These are phyloP conservation scores for Solanum ahanhuiri DNA, from an alignment of 257 asterid species.

Conservation along the genomic window DNA sequence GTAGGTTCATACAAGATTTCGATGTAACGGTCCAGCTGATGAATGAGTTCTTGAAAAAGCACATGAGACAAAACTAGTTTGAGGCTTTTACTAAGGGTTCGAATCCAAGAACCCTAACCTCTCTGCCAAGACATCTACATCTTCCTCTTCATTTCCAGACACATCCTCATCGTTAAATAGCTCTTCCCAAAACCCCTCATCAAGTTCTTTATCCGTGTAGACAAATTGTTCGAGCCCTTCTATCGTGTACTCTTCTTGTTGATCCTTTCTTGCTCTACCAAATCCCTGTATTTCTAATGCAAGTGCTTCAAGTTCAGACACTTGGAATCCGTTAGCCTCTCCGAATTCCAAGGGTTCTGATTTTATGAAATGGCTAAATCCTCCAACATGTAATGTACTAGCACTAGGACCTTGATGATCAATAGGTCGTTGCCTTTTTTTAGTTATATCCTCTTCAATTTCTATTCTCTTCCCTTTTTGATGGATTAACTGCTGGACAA, in stretches of 20 bases:
- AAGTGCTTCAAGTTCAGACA: slow-evolving; percentile 68
- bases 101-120: slow-evolving; percentile 55
- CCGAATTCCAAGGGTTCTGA: slow-evolving; percentile 35
- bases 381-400: slow-evolving; percentile 3
- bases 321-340: slow-evolving; percentile 20
- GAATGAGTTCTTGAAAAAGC: not conserved
- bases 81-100: slow-evolving; percentile 17
- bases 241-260: slow-evolving; percentile 11
- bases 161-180: slow-evolving; percentile 36
- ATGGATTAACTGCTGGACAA: too few relatives aligned
- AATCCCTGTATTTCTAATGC: slow-evolving; percentile 84
- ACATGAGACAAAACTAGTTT: not conserved
- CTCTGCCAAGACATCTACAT: slow-evolving; percentile 46
- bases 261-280: slow-evolving; percentile 33
- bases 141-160: slow-evolving; percentile 20
- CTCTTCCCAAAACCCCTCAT: slow-evolving; percentile 81
- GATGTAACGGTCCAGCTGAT: not conserved
- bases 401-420: slow-evolving; percentile 25
- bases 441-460: slow-evolving; percentile 43
- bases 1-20: not conserved
- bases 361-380: slow-evolving; percentile 22
- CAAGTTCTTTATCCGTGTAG: slow-evolving; percentile 37
- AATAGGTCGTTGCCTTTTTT: slow-evolving; percentile 53
- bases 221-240: slow-evolving; percentile 5
- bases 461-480: slow-evolving; percentile 52